Percentiles rank a stretch among this genome's conserved stretches.
Conservation (phyloP, 306 rosid species). For the Cicer chorassanicum region DNA sequence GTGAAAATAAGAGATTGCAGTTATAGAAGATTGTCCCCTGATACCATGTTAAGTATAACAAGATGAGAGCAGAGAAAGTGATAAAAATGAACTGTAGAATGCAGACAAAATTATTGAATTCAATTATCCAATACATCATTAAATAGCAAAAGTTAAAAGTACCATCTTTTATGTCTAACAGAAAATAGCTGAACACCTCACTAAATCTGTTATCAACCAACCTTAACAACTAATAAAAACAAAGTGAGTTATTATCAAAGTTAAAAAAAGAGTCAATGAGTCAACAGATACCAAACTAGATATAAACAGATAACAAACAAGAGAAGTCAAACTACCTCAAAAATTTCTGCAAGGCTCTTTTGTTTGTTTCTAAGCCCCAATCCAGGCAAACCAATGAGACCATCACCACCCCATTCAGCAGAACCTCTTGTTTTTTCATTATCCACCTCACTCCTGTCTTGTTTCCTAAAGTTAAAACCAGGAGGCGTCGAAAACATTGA, state of each 20-base stretch:
- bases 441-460: slow-evolving; percentile 43
- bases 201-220: not conserved
- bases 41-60: not conserved
- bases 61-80: not conserved
- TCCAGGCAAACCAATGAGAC: slow-evolving; percentile 84
- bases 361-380: slow-evolving; percentile 83
- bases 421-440: slow-evolving; percentile 62
- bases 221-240: not conserved
- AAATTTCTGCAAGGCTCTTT: slow-evolving; percentile 86
- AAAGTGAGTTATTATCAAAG: not conserved
- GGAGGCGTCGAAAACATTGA: slow-evolving; percentile 74
- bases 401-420: slow-evolving; percentile 71
- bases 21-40: not conserved
- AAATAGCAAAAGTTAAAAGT: slow-evolving; percentile 6
- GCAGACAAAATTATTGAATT: not conserved
- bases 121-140: not conserved
- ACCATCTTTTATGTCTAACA: not conserved
- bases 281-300: not conserved
- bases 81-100: not conserved
- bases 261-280: not conserved
- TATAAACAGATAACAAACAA: not conserved
- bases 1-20: not conserved
- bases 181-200: not conserved
- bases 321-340: slow-evolving; percentile 65
- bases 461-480: slow-evolving; percentile 71